A percentile compares a stretch with the other conserved stretches of the same genome.
These are phyloP conservation scores for Hygrocybe punicea DNA, from an alignment of 768 basidiomycete species.

Conservation along the genomic window DNA sequence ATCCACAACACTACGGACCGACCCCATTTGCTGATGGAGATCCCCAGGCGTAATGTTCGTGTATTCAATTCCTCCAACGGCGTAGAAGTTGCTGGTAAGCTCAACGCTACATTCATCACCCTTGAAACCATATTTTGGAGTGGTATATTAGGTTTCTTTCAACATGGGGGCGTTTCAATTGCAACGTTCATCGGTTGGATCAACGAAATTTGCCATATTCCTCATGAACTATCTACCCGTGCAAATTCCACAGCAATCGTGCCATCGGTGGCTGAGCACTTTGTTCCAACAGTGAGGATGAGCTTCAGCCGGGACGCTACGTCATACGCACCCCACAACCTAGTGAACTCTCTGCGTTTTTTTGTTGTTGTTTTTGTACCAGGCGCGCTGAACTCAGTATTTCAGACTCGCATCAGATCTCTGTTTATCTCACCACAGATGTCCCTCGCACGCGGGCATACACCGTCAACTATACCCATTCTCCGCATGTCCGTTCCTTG, in stretches of 20 bases:
- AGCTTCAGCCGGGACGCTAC: constrained; percentile 16
- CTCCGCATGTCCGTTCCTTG: constrained; percentile 13
- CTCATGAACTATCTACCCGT: constrained; percentile 11
- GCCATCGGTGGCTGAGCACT: constrained; percentile 11
- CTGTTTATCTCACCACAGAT: constrained; percentile 14
- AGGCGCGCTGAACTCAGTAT: not conserved
- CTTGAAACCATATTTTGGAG: not conserved
- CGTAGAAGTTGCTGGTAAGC: constrained; percentile 15
- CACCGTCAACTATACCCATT: constrained; percentile 14
- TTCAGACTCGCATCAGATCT: constrained; percentile 11
- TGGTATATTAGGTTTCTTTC: constrained; percentile 8
- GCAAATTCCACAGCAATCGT: not conserved
- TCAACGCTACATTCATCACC: not conserved
- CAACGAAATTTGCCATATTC: constrained; percentile 6
- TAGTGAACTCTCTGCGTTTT: constrained; percentile 6
- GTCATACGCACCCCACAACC: constrained; percentile 17
- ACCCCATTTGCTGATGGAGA: too few species aligned
- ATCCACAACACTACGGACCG: too few species aligned
- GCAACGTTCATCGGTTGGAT: constrained; percentile 19
- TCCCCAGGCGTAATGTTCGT: constrained; percentile 12
- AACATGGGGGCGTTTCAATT: constrained; percentile 17
- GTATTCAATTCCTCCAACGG: constrained; percentile 16
- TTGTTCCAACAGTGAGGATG: constrained; percentile 15
- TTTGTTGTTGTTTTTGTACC: constrained; percentile 2
- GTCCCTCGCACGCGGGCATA: constrained; percentile 15